Conservation (phyloP, 1,284 basidiomycete genomes). For the Rhodotorula sp. region DNA sequence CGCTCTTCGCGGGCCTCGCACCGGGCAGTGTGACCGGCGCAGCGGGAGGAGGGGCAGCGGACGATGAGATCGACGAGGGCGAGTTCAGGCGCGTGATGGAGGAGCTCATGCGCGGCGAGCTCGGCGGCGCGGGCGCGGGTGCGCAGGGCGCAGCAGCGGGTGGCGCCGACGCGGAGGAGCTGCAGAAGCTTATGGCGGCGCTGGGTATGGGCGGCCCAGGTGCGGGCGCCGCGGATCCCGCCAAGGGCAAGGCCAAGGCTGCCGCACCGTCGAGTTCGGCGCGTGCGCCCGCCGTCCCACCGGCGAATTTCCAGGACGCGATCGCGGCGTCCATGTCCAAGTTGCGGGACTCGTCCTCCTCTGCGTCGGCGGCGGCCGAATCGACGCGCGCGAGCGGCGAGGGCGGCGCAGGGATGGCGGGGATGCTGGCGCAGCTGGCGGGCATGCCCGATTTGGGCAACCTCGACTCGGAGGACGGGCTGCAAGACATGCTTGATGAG, state of each 20-base stretch:
- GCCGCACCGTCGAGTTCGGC: conserved; percentile 17
- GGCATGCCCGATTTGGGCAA: conserved; percentile 42
- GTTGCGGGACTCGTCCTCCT: conserved; percentile 67
- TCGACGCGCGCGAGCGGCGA: conserved; percentile 43
- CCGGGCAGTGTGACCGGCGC: background rate
- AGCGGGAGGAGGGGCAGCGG: conserved; percentile 2
- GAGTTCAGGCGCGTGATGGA: conserved; percentile 38
- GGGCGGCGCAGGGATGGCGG: conserved; percentile 49
- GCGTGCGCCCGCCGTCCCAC: background rate
- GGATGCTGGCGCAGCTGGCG: conserved; percentile 51
- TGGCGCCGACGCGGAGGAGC: conserved; percentile 26
- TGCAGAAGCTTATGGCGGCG: conserved; percentile 33
- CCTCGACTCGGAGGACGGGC: conserved; percentile 61
- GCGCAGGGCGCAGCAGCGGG: conserved; percentile 49
- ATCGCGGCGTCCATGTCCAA: conserved; percentile 79
- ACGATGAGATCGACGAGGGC: conserved; percentile 43
- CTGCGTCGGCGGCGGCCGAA: conserved; percentile 60
- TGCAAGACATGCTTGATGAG: conserved; percentile 76
- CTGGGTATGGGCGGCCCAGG: conserved; percentile 8
- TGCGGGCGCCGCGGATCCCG: background rate
- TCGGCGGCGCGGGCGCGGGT: conserved; percentile 46
- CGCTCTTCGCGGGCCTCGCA: conserved; percentile 70
- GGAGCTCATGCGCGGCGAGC: conserved; percentile 37
- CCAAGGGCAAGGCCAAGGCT: conserved; percentile 27
- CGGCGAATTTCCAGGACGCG: conserved; percentile 68